Conservation (phyloP, 2,329 filamentous ascomycete species). For the Lojkania enalia region DNA sequence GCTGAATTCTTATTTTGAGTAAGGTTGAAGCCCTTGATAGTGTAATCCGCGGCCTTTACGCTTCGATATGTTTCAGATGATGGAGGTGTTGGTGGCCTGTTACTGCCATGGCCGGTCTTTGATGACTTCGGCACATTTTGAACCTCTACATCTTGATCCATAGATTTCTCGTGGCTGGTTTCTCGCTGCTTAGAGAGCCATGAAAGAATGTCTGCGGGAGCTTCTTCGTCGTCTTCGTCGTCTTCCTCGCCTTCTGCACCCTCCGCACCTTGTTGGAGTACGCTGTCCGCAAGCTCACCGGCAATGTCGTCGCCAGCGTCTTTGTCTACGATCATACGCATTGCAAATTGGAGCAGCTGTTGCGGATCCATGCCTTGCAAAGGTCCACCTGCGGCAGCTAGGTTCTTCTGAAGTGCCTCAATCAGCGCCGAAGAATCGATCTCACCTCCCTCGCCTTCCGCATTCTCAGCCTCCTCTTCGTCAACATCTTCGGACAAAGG, state of each 20-base stretch:
- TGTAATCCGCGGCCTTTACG: conserved; percentile 7
- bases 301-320: conserved; percentile 48
- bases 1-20: conserved; percentile 1
- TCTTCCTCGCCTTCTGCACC: conserved; percentile 39
- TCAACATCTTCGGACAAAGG: conserved; percentile 14
- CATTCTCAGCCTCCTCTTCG: conserved; percentile 19
- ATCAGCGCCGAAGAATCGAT: conserved; percentile 48
- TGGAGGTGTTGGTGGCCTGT: conserved; percentile 25
- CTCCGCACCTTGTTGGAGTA: conserved; percentile 43
- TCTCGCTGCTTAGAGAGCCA: conserved; percentile 40
- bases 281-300: conserved; percentile 47
- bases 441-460: conserved; percentile 16
- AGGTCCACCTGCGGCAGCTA: conserved; percentile 39
- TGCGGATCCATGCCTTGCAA: conserved; percentile 47
- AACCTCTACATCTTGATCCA: conserved; percentile 14
- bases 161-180: conserved; percentile 16
- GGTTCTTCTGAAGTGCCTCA: conserved; percentile 37
- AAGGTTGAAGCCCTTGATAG: background rate
- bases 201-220: conserved; percentile 34
- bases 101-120: conserved; percentile 13
- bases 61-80: conserved; percentile 27
- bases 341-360: conserved; percentile 48
- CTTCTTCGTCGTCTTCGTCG: conserved; percentile 17
- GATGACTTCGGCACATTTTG: conserved; percentile 7
- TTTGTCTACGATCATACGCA: conserved; percentile 51